Conservation (phyloP, 164 flowering plant species). For the Vitis cinerea region DNA sequence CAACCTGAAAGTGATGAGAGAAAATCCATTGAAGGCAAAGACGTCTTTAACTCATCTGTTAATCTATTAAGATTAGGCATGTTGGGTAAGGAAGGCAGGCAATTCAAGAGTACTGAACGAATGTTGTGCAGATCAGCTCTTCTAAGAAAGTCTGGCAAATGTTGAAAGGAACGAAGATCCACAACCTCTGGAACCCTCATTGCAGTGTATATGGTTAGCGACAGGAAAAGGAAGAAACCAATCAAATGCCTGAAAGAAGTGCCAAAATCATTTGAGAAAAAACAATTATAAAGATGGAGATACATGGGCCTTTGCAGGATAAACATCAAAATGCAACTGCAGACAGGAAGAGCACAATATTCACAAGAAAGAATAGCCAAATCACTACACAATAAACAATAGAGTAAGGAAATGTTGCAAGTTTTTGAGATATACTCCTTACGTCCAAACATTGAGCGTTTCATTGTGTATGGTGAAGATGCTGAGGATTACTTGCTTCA, state of each 20-base stretch:
- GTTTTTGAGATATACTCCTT: constrained; percentile 23
- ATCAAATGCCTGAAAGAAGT: constrained; percentile 79
- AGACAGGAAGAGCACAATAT: too few species aligned
- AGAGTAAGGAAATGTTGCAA: too few species aligned
- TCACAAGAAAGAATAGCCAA: too few species aligned
- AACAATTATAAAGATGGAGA: not conserved
- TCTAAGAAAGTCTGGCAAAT: constrained; percentile 42
- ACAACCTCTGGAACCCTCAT: constrained; percentile 72
- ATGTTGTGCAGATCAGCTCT: constrained; percentile 58
- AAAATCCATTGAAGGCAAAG: constrained; percentile 51
- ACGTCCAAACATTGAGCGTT: constrained; percentile 99
- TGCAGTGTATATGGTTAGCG: constrained; percentile 89
- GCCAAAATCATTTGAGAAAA: not conserved
- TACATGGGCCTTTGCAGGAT: constrained; percentile 27
- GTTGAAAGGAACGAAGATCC: constrained; percentile 53
- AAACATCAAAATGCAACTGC: too few species aligned
- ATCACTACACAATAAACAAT: too few species aligned
- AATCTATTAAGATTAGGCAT: constrained; percentile 55
- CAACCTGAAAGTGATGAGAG: constrained; percentile 53
- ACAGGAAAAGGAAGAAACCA: constrained; percentile 89
- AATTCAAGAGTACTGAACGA: constrained; percentile 49
- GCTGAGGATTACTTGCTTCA: constrained; percentile 82
- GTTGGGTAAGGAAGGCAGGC: constrained; percentile 71
- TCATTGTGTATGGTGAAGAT: constrained; percentile 90
- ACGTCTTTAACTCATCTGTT: constrained; percentile 40